Evolutionary conservation across 2,329 filamentous ascomycete species (phyloP).

Genomic region (Emmonsiellopsis sp.): DNA sequence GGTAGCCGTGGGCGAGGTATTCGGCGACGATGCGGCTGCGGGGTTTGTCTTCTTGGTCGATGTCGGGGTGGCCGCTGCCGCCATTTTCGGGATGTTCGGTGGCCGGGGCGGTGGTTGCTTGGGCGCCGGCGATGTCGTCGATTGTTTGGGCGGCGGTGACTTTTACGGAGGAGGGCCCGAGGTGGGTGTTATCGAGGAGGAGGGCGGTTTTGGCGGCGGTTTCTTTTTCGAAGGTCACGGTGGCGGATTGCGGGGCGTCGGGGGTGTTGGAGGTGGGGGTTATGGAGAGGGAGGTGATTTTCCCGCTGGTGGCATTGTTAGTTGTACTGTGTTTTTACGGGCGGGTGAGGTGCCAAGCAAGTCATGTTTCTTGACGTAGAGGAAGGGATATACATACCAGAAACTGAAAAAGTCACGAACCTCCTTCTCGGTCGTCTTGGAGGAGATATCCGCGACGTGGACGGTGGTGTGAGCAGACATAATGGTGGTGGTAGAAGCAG

Average conservation of each 20-base stretch:
- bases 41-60: conserved; percentile 95
- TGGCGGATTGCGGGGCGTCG: conserved; percentile 67
- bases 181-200: conserved; percentile 91
- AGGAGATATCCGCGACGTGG: conserved; percentile 80
- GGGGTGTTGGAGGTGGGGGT: conserved; percentile 45
- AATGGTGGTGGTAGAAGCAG: conserved; percentile 21
- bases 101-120: conserved; percentile 46
- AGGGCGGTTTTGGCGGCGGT: conserved; percentile 95
- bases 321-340: neutral
- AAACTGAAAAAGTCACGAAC: conserved; percentile 97
- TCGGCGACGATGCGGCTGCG: conserved; percentile 87
- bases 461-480: conserved; percentile 48
- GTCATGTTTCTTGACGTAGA: too few species aligned
- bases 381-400: conserved; percentile 46
- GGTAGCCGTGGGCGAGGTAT: conserved; percentile 92
- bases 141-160: conserved; percentile 64
- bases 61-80: conserved; percentile 44
- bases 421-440: conserved; percentile 76
- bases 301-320: conserved; percentile 55
- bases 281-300: conserved; percentile 76
- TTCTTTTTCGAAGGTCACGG: conserved; percentile 94
- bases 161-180: conserved; percentile 65
- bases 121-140: conserved; percentile 52
- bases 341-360: too few species aligned
- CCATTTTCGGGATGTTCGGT: conserved; percentile 40